A percentile compares a stretch with the other conserved stretches of the same genome.
phyloP scores from a whole-genome alignment of 768 basidiomycete genomes.

The Leucocoprinus birnbaumii region DNA sequence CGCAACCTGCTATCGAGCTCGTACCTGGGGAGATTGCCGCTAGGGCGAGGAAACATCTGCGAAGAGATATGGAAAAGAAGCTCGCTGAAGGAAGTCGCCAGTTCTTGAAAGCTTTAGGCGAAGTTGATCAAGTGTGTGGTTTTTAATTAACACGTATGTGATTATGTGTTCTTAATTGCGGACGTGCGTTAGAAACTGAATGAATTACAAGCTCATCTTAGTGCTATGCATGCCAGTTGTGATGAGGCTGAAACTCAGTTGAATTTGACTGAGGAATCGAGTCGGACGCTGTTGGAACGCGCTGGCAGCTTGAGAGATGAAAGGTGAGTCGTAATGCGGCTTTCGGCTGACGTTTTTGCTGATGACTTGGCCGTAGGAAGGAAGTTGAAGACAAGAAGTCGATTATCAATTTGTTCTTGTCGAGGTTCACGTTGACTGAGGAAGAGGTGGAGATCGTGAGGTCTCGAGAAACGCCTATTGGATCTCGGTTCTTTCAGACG shows the following conservation, averaged over 20 bases:
- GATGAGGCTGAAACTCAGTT: constrained; percentile 82
- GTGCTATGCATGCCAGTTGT: constrained; percentile 78
- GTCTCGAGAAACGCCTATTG: constrained; percentile 77
- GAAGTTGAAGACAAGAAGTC: constrained; percentile 68
- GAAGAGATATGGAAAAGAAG: constrained; percentile 81
- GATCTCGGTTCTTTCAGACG: constrained; percentile 71
- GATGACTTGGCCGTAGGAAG: constrained; percentile 39
- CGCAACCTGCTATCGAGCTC: constrained; percentile 24
- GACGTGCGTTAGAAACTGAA: constrained; percentile 74
- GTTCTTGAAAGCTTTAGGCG: constrained; percentile 81
- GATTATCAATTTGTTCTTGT: constrained; percentile 77
- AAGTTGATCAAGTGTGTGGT: constrained; percentile 83
- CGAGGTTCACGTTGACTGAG: constrained; percentile 79
- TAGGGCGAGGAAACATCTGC: constrained; percentile 73
- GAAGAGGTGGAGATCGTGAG: constrained; percentile 72
- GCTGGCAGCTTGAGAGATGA: constrained; percentile 76
- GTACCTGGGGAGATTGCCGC: constrained; percentile 64
- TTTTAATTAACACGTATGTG: constrained; percentile 2
- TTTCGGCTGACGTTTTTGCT: background rate
- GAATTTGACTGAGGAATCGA: constrained; percentile 69
- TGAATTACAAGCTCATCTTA: constrained; percentile 72
- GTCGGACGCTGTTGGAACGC: constrained; percentile 76
- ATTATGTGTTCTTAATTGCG: constrained; percentile 1
- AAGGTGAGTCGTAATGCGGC: constrained; percentile 41
- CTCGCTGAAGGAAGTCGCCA: constrained; percentile 78